Evolutionary conservation across 306 rosid species (phyloP).

Genomic region (Fragaria nilgerrensis): DNA sequence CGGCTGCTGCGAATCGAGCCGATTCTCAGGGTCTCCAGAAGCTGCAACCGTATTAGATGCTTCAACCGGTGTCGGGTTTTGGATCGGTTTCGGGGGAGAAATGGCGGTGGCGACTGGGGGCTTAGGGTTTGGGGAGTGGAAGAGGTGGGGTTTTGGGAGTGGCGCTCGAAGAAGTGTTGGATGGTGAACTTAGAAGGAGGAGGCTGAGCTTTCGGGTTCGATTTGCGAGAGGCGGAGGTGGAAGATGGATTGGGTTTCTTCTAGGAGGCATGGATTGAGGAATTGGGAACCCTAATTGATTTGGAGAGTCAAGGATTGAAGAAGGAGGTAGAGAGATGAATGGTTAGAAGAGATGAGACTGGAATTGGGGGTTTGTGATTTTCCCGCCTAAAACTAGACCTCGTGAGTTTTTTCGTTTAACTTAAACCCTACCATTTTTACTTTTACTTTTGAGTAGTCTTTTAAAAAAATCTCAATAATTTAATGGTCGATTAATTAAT

Average conservation of each 20-base stretch:
- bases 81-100: not conserved
- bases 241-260: conserved; percentile 49
- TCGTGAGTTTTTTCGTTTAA: too few species aligned
- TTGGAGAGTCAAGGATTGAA: too few species aligned
- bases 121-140: conserved; percentile 13
- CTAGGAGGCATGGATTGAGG: conserved; percentile 60
- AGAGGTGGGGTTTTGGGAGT: conserved; percentile 25
- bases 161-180: conserved; percentile 87
- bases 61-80: not conserved
- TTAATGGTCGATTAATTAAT: too few species aligned
- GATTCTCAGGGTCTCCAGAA: conserved; percentile 1
- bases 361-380: too few species aligned
- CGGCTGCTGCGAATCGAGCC: not conserved
- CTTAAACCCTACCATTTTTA: too few species aligned
- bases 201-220: conserved; percentile 31
- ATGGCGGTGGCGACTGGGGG: not conserved
- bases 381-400: too few species aligned
- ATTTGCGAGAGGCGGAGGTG: conserved; percentile 39
- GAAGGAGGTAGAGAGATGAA: too few species aligned
- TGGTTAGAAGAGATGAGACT: too few species aligned
- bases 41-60: conserved; percentile 8
- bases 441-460: too few species aligned
- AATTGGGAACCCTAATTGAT: not conserved
- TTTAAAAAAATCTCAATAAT: fast-evolving
- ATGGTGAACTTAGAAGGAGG: conserved; percentile 81